Evolutionary conservation across 164 flowering plant genomes (phyloP).

Genomic region (Sedum album): DNA sequence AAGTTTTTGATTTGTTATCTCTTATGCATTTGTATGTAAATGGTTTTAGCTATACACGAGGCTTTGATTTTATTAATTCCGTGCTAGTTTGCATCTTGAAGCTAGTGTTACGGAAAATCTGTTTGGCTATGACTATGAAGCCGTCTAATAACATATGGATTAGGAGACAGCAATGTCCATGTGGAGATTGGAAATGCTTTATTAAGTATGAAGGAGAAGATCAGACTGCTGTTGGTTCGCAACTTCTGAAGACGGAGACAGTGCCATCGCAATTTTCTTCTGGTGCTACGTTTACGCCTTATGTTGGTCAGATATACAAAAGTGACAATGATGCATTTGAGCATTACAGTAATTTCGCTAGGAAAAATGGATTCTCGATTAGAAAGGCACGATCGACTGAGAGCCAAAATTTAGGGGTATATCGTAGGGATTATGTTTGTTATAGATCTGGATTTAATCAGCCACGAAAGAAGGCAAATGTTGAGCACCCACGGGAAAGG

Average conservation of each 20-base stretch:
- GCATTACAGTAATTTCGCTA: slow-evolving; percentile 50
- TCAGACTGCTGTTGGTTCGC: slow-evolving; percentile 20
- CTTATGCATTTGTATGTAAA: too few species aligned
- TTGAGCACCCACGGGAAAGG: slow-evolving; percentile 51
- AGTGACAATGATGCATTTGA: slow-evolving; percentile 62
- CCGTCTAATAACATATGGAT: slow-evolving; percentile 49
- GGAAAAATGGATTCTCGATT: slow-evolving; percentile 62
- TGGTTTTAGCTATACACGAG: too few species aligned
- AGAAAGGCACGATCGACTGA: slow-evolving; percentile 57
- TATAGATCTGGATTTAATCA: slow-evolving; percentile 61
- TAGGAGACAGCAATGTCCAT: slow-evolving; percentile 58
- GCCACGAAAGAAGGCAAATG: slow-evolving; percentile 34
- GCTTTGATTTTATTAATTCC: too few species aligned
- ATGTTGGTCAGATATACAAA: slow-evolving; percentile 59
- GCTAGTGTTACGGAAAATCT: not conserved
- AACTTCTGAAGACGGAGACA: slow-evolving; percentile 25
- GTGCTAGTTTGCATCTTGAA: not conserved
- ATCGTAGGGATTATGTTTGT: slow-evolving; percentile 60
- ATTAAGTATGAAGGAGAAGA: slow-evolving; percentile 38
- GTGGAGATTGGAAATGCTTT: slow-evolving; percentile 78
- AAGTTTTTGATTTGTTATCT: too few species aligned
- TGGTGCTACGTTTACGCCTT: slow-evolving; percentile 42
- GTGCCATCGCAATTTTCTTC: slow-evolving; percentile 19
- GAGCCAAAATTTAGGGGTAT: slow-evolving; percentile 48
- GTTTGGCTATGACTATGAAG: not conserved